Evolutionary conservation across 495 filamentous ascomycete genomes (phyloP), one percentile per base, ranked within the genome.

Genomic region (Symbiotaphrina buchneri): DNA sequence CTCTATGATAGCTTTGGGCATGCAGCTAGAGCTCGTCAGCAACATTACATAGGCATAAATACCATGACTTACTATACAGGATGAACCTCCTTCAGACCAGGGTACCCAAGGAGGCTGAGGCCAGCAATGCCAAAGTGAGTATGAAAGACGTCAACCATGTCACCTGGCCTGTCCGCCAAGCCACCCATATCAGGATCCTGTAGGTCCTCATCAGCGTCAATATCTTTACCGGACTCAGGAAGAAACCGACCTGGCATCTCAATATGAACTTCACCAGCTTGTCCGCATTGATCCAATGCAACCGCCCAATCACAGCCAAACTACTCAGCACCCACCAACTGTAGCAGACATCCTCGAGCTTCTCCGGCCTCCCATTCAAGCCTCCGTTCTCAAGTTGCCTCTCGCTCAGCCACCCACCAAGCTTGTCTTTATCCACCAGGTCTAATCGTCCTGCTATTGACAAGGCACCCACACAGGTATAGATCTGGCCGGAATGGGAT

Each of bases 81-180:
- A 49, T 97, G 83, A 36, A 97, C 71, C 42, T 77, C 69, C 41
- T 68, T 53, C 17, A 95, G 48, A 0, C 74, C 83, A 6, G 74
- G 66, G 44, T 72, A 73, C 5, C 65, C 62, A 13, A 95, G 51
- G 21, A 97, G 58, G 45, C 83, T 91, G 40, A 97, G 46, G 4
- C 90, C 87, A 19, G 90, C 76, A 41, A 95, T 43, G 23, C 77
- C 83, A 52, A 97, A 97, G 23, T 64, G 40, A 0, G 87, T 97
- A 47, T 97, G 87, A 53, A 91, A 97, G 24, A 97, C 84, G 62
- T 97, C 87, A 23, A 92, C 85, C 71, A 85, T 78, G 46, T 95
- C 66, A 13, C 76, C 83, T 13, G 85, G 87, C 38, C 87, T 59
- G 56, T 95, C 87, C 5, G 83, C 72, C 40, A 97, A 61, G 10